Percentiles rank a stretch among this genome's conserved stretches.
These are phyloP conservation scores for Eutrema yunnanense DNA, from an alignment of 345 rosid species.

Conservation along the genomic window DNA sequence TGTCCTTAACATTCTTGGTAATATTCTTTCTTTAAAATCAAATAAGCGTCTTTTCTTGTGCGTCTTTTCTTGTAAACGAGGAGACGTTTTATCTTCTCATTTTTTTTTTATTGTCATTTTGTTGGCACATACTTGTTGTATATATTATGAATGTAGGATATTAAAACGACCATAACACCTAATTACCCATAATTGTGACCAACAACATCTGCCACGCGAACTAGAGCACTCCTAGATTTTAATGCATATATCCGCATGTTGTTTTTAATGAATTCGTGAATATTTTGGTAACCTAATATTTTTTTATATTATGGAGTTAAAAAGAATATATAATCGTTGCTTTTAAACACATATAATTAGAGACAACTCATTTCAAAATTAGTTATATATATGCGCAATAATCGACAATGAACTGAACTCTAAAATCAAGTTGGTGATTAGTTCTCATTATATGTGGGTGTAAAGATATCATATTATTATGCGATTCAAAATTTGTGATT, in stretches of 20 bases:
- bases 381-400: too few species aligned
- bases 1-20: neutral
- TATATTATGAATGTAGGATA: neutral
- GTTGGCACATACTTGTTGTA: neutral
- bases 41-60: slow-evolving; percentile 13
- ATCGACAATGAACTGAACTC: too few species aligned
- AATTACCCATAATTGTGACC: slow-evolving; percentile 20
- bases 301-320: neutral
- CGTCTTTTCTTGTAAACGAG: slow-evolving; percentile 19
- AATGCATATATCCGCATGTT: neutral
- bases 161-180: neutral
- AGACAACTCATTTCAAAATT: too few species aligned
- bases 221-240: neutral
- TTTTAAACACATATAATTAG: neutral
- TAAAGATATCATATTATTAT: neutral
- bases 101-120: neutral
- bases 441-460: too few species aligned
- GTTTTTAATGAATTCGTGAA: neutral
- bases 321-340: neutral
- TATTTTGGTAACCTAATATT: neutral
- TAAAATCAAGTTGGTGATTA: too few species aligned
- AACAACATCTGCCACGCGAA: neutral
- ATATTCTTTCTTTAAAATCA: neutral
- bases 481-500: neutral
- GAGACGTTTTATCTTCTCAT: slow-evolving; percentile 3